Evolutionary conservation across 106 monocot genomes (phyloP), one percentile per base, ranked within the genome.

Genomic region (Xerophyta viscosa): DNA sequence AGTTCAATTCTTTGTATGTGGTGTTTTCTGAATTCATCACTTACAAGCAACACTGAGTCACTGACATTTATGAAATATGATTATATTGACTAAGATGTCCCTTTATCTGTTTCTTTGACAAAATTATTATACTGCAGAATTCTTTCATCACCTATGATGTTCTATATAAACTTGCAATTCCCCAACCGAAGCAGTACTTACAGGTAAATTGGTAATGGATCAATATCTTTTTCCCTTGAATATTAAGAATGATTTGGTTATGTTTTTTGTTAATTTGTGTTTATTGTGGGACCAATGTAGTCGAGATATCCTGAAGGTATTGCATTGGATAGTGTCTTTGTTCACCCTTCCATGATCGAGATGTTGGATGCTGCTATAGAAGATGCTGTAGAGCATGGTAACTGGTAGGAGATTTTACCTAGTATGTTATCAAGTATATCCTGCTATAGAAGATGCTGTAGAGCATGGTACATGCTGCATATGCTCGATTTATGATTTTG

Each of bases 111-210:
- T 48, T 24, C 21, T 18, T 72, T 33, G 33, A 6, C 33, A 33
- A 33, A 33, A n/a, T n/a, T n/a, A n/a, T 52, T 63, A 9, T 7
- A 42, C 51, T 52, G 15, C 81, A 94, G 94, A 94, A 94, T 71
- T 94, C 94, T 31, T 94, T 88, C 42, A 88, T 94, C 50, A 72
- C 67, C 37, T 91, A 91, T 56, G 91, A 78, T 27, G 77, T 82
- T 22, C 76, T 89, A 56, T 71, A 65, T 58, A 94, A 88, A 62
- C 88, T 94, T 67, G 74, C 80, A 30, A 88, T 94, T 61, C 78
- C 84, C 56, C 94, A 94, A 58, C 88, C 94, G 12, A 94, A 81
- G 66, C 94, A 94, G 61, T 94, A 84, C 55, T 73, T 94, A 66
- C 84, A 94, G 88, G 93, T 94, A 84, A 11, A 47, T 63, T 28